Evolutionary conservation across 2,329 filamentous ascomycete genomes (phyloP), one percentile per base, ranked within the genome.

Genomic region (Penicillium nordicum): DNA sequence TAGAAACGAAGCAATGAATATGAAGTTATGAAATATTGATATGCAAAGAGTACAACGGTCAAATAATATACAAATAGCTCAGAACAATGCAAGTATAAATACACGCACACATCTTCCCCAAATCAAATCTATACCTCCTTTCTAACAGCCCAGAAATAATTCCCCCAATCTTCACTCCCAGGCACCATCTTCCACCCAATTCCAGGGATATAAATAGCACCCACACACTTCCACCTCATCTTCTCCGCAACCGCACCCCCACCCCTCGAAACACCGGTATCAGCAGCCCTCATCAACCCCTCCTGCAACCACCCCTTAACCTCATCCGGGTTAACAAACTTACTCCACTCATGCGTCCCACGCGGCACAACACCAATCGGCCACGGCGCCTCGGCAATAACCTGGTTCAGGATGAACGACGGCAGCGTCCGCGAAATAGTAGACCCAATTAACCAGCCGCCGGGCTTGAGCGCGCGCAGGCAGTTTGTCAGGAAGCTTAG

Each of bases 321-420:
- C 80, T 97, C 93, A 14, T 84, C 79, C 61, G 90, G 89, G 70
- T 97, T 94, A 63, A 99, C 87, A 76, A 97, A 99, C 78, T 97
- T 96, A 60, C 82, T 81, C 94, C 94, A 99, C 73, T 97, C 92
- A 76, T 99, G 94, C 45, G 94, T 99, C 1, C 94, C 94, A 62
- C 84, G 84, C 10, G 94, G 94, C 55, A 99, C 94, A 59, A 97
- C 90, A 5, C 89, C 81, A 37, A 79, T 71, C 4, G 77, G 69
- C 74, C 71, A 96, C 67, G 56, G 97, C 71, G 76, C 90, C 77
- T 99, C 94, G 0, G 94, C 94, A 61, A 96, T 82, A 25, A 97
- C 78, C 68, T 96, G 96, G 3, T 95, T 99, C 12, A 93, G 92
- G 45, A 97, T 75, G 88, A 91, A 99, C 64, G 90, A 94, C 59